phyloP scores from a whole-genome alignment of 1,284 basidiomycete species.

The Trichosporon faecale region DNA sequence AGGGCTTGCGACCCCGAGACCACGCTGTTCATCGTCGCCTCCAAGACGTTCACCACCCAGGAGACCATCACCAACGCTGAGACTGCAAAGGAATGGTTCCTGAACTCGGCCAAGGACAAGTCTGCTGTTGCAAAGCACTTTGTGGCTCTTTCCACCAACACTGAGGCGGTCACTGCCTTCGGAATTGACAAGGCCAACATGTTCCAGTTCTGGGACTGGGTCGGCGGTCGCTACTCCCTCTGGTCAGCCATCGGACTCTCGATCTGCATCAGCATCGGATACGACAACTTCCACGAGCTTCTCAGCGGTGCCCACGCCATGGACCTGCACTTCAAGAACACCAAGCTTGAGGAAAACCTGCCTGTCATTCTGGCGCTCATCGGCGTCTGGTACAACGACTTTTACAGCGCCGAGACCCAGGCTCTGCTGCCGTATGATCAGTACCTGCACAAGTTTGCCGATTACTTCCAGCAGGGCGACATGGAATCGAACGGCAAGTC shows the following conservation, averaged over 20 bases:
- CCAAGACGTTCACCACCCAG: slow-evolving; percentile 98
- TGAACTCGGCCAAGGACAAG: slow-evolving; percentile 75
- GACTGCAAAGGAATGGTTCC: slow-evolving; percentile 92
- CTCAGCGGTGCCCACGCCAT: slow-evolving; percentile 92
- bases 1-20: slow-evolving; percentile 81
- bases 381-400: slow-evolving; percentile 98
- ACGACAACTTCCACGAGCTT: slow-evolving; percentile 87
- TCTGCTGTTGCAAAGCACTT: slow-evolving; percentile 97
- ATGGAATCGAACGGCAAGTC: slow-evolving; percentile 99
- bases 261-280: slow-evolving; percentile 89
- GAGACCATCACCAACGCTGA: slow-evolving; percentile 99
- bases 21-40: slow-evolving; percentile 95
- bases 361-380: slow-evolving; percentile 88
- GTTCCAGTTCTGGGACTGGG: slow-evolving; percentile 99
- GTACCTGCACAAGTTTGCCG: slow-evolving; percentile 97
- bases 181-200: slow-evolving; percentile 91
- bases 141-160: slow-evolving; percentile 95
- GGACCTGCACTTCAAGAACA: slow-evolving; percentile 92
- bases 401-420: slow-evolving; percentile 92
- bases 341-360: slow-evolving; percentile 84
- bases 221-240: slow-evolving; percentile 94
- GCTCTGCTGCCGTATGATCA: slow-evolving; percentile 96
- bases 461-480: slow-evolving; percentile 99
- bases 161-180: slow-evolving; percentile 88
- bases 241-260: slow-evolving; percentile 98